Evolutionary conservation across 768 basidiomycete genomes (phyloP), one percentile per base, ranked within the genome.

Genomic region (Pulveroboletus ravenelii): DNA sequence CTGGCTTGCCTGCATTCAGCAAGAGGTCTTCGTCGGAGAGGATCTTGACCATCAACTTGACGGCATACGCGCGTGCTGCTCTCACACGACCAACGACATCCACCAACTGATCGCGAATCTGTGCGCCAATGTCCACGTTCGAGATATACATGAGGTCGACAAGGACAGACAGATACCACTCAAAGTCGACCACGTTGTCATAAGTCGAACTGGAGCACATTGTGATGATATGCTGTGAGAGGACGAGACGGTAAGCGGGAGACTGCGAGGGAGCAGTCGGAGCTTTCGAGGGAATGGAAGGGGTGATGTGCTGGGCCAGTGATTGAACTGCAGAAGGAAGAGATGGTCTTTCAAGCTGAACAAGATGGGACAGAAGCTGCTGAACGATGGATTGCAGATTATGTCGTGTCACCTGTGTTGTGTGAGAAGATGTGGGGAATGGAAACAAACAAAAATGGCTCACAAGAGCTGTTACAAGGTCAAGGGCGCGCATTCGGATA

Each of bases 101-200:
- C 13, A 96, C 80, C 6, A 98, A 72, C 55, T 93, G 88, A 53
- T 92, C 84, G 12, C 85, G 78, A 47, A 97, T 87, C 59, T 87
- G 79, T 0, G 70, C 61, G 2, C 93, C 93, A 42, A 96, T 75
- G 56, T 88, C 75, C 42, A 85, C 89, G 25, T 84, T 80, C 45
- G 92, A 87, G 36, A 97, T 78, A 63, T 96, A 91, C 1, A 91
- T 84, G 9, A 98, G 75, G 62, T 97, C 93, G 41, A 97, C 80
- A 27, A 98, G 81, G 8, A 94, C 92, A 5, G 95, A 96, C 18
- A 98, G 77, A 66, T 93, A 96, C 95, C 96, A 99, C 63, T 97
- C 91, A 63, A 98, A 98, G 70, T 97, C 94, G 40, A 79, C 76
- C 25, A 99, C 78, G 60, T 93, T 87, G 46, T 85, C 84, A 64